A percentile compares a stretch with the other conserved stretches of the same genome.
Conservation (phyloP, 495 filamentous ascomycete species). For the Achaetomiella virescens region DNA sequence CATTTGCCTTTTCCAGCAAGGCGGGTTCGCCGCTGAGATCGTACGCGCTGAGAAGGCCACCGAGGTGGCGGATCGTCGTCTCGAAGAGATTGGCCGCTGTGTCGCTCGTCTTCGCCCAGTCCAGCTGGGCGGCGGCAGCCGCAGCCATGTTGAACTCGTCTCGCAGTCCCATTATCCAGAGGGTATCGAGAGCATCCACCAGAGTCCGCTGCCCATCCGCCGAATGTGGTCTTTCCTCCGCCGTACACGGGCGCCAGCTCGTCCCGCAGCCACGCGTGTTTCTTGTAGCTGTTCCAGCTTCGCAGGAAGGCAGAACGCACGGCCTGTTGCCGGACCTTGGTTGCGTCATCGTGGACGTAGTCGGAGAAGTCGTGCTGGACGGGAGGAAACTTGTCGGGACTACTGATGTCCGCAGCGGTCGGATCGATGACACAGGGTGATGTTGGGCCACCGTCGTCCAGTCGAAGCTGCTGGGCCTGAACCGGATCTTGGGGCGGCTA, state of each 20-base stretch:
- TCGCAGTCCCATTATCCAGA: constrained; percentile 86
- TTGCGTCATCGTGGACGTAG: constrained; percentile 2
- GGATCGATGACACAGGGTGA: constrained; percentile 46
- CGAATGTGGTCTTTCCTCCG: constrained; percentile 62
- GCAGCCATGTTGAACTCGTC: constrained; percentile 74
- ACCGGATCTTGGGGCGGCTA: constrained; percentile 9
- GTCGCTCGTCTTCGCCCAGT: constrained; percentile 64
- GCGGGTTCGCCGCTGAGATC: constrained; percentile 57
- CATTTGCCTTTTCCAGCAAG: constrained; percentile 69
- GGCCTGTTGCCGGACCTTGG: constrained; percentile 5
- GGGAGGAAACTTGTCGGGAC: not conserved
- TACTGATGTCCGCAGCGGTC: not conserved
- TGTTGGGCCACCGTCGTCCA: constrained; percentile 56
- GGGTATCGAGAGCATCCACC: constrained; percentile 76
- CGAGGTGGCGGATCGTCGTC: constrained; percentile 73
- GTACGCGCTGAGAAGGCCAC: constrained; percentile 68
- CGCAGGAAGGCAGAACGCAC: constrained; percentile 62
- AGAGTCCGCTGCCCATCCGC: constrained; percentile 83
- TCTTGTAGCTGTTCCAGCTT: constrained; percentile 68
- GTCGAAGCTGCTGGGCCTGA: constrained; percentile 32
- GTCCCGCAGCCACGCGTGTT: constrained; percentile 68
- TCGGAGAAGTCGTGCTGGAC: not conserved
- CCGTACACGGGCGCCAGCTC: constrained; percentile 58
- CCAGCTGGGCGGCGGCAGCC: constrained; percentile 59
- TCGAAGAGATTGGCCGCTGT: constrained; percentile 64